A percentile compares a stretch with the other conserved stretches of the same genome.
Conservation (phyloP, 345 rosid genomes). For the Angophora floribunda region DNA sequence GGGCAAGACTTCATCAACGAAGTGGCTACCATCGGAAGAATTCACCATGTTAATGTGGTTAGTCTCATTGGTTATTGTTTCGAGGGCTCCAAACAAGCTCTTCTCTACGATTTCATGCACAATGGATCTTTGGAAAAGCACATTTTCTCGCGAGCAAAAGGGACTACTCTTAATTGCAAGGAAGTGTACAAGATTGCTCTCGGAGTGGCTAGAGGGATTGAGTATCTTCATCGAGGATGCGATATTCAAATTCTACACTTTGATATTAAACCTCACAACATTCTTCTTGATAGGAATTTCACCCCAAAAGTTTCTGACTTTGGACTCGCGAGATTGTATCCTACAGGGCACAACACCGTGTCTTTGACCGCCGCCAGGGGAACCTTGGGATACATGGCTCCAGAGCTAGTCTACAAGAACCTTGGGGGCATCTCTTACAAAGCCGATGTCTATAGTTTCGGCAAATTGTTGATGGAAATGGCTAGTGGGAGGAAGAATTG, state of each 20-base stretch:
- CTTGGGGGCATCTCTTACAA: not conserved
- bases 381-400: not conserved
- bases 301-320: not conserved
- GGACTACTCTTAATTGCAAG: not conserved
- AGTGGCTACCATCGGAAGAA: not conserved
- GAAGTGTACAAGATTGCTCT: not conserved
- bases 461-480: not conserved
- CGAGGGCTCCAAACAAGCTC: not conserved
- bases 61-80: not conserved
- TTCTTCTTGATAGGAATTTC: not conserved
- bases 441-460: not conserved
- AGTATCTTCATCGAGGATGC: not conserved
- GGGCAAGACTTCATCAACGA: not conserved
- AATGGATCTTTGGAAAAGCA: not conserved
- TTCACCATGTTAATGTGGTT: not conserved
- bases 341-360: accelerated
- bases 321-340: not conserved
- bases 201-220: not conserved
- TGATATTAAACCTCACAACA: not conserved
- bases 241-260: not conserved
- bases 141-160: not conserved
- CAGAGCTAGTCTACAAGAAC: not conserved
- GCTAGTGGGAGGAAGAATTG: accelerated
- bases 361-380: not conserved
- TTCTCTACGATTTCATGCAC: not conserved